Percentiles rank a stretch among this genome's conserved stretches.
Evolutionary conservation across 108 stramenopile genomes (phyloP).

Genomic region (Fistulifera pelliculosa): DNA sequence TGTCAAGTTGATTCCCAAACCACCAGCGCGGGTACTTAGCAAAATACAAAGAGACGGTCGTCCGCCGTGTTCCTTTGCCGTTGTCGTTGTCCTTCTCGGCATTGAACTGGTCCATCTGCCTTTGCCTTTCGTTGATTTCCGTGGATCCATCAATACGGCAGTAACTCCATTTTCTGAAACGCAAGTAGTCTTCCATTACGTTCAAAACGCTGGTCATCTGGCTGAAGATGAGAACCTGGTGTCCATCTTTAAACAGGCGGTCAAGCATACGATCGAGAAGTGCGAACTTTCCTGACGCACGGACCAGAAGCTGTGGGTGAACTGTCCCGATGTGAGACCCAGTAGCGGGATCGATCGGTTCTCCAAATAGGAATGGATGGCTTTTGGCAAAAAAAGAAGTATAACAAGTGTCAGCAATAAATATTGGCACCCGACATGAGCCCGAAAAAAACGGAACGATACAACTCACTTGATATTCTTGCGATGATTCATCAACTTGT

Average conservation of each 20-base stretch:
- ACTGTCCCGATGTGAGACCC: conserved; percentile 76
- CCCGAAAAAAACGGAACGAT: too few relatives aligned
- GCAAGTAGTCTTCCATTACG: conserved; percentile 93
- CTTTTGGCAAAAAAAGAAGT: conserved; percentile 25
- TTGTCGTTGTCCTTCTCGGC: conserved; percentile 60
- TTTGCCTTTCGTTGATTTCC: conserved; percentile 92
- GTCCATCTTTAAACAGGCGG: conserved; percentile 81
- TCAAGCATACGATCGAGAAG: conserved; percentile 95
- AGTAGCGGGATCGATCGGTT: conserved; percentile 77
- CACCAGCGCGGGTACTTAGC: conserved; percentile 93
- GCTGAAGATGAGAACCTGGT: conserved; percentile 97
- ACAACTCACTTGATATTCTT: conserved; percentile 60
- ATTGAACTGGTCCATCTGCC: conserved; percentile 92
- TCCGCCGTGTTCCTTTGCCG: conserved; percentile 57
- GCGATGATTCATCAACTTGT: conserved; percentile 92
- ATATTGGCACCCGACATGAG: too few relatives aligned
- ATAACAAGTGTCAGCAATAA: too few relatives aligned
- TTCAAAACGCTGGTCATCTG: conserved; percentile 95
- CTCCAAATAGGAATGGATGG: conserved; percentile 96
- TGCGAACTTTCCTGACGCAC: conserved; percentile 94
- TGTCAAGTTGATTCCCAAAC: conserved; percentile 91
- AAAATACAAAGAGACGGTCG: conserved; percentile 83
- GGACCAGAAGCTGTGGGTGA: conserved; percentile 81
- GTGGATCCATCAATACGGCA: conserved; percentile 95
- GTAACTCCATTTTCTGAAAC: conserved; percentile 71